Conservation (phyloP, 140 eudicot genomes). For the Erigeron philadelphicus region DNA sequence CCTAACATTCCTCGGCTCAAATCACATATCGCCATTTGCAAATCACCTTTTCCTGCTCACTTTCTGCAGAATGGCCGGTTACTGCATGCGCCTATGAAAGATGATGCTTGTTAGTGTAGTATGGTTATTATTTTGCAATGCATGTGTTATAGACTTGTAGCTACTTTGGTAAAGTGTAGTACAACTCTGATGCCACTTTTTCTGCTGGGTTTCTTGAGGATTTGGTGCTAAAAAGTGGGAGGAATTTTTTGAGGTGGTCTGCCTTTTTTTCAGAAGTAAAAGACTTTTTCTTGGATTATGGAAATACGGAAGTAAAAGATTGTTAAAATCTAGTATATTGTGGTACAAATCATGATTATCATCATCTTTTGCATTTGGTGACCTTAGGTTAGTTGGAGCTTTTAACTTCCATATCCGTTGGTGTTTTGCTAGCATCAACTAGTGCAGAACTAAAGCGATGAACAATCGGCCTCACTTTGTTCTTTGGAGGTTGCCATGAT, state of each 20-base stretch:
- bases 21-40: conserved; percentile 63
- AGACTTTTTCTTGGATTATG: not conserved
- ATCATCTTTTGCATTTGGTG: not conserved
- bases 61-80: conserved; percentile 59
- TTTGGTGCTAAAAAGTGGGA: conserved; percentile 13
- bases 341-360: not conserved
- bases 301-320: not conserved
- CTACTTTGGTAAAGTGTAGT: conserved; percentile 8
- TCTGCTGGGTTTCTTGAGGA: not conserved
- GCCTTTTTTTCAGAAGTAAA: not conserved
- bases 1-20: conserved; percentile 89
- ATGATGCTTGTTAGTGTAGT: conserved; percentile 16
- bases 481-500: not conserved
- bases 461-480: not conserved
- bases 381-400: not conserved
- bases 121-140: not conserved
- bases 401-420: not conserved
- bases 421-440: not conserved
- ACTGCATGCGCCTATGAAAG: conserved; percentile 28
- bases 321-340: not conserved
- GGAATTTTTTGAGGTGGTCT: not conserved
- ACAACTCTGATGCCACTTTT: conserved; percentile 8
- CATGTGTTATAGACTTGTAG: not conserved
- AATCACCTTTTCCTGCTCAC: conserved; percentile 53
- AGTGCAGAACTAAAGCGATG: not conserved